Evolutionary conservation across 2,329 filamentous ascomycete genomes (phyloP).

Genomic region (Exserohilum turcica): DNA sequence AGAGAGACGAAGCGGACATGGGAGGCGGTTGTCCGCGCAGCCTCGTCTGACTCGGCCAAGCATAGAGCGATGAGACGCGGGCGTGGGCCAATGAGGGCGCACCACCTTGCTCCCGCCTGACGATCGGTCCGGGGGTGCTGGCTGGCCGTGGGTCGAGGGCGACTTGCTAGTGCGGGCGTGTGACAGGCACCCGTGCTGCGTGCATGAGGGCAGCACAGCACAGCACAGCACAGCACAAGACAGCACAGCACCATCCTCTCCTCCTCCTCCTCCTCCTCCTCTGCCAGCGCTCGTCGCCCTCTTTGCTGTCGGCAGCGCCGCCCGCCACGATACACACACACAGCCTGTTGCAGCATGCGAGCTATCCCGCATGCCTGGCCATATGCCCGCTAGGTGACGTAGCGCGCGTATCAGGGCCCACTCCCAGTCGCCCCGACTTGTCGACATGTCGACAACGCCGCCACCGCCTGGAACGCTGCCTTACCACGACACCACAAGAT

Average conservation of each 20-base stretch:
- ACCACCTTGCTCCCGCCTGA: conserved; percentile 10
- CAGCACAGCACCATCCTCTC: not conserved
- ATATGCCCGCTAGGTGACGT: not conserved
- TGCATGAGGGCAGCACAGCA: conserved; percentile 5
- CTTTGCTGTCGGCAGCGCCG: not conserved
- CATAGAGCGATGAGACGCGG: conserved; percentile 5
- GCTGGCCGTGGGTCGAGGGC: conserved; percentile 11
- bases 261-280: not conserved
- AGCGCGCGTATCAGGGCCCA: not conserved
- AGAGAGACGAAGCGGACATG: not conserved
- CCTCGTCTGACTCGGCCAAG: conserved; percentile 7
- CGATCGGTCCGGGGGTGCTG: conserved; percentile 6
- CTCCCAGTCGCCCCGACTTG: not conserved
- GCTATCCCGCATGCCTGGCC: not conserved
- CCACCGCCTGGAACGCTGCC: not conserved
- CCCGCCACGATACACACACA: not conserved
- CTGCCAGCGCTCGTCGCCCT: not conserved
- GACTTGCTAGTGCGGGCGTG: conserved; percentile 21
- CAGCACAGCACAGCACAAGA: not conserved
- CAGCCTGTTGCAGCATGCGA: not conserved
- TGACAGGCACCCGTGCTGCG: conserved; percentile 13
- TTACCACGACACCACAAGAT: not conserved
- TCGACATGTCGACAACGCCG: not conserved
- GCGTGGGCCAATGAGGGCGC: conserved; percentile 1
- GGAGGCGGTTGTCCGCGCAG: conserved; percentile 1